A percentile compares a stretch with the other conserved stretches of the same genome.
phyloP scores from a whole-genome alignment of 306 rosid genomes.

The Corylus avellana region DNA sequence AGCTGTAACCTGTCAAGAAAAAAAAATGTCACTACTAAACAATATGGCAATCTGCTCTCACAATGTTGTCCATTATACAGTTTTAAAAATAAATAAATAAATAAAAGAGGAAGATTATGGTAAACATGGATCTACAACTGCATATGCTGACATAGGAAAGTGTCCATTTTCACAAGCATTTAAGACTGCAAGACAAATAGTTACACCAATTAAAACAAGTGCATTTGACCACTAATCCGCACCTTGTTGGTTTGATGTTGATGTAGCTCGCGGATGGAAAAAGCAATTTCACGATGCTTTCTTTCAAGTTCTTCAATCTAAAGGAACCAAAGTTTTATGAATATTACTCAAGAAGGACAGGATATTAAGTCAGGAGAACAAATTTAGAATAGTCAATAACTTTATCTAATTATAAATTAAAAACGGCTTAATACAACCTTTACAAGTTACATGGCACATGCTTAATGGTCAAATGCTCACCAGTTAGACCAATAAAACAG shows the following conservation, averaged over 20 bases:
- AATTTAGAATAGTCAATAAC: background rate
- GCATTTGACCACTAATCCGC: background rate
- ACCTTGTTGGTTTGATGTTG: slow-evolving; percentile 72
- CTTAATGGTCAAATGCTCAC: background rate
- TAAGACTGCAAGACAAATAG: slow-evolving; percentile 12
- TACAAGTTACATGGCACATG: background rate
- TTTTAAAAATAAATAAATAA: background rate
- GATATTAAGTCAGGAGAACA: background rate
- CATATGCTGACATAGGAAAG: slow-evolving; percentile 1
- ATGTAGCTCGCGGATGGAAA: slow-evolving; percentile 41
- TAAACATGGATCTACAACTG: slow-evolving; percentile 1
- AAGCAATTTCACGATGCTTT: slow-evolving; percentile 22
- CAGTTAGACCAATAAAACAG: background rate
- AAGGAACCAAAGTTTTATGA: slow-evolving; percentile 16
- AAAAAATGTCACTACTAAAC: slow-evolving; percentile 16
- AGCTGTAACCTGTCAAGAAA: slow-evolving; percentile 59
- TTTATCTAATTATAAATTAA: background rate
- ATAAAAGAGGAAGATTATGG: slow-evolving; percentile 6
- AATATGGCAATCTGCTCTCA: background rate
- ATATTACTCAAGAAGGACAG: background rate
- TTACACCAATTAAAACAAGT: too few relatives aligned
- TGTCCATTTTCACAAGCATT: background rate
- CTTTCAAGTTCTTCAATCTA: slow-evolving; percentile 62
- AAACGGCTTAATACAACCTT: background rate
- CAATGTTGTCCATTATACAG: background rate